phyloP scores from a whole-genome alignment of 2,329 filamentous ascomycete genomes.

The Colletotrichum endophyticum region DNA sequence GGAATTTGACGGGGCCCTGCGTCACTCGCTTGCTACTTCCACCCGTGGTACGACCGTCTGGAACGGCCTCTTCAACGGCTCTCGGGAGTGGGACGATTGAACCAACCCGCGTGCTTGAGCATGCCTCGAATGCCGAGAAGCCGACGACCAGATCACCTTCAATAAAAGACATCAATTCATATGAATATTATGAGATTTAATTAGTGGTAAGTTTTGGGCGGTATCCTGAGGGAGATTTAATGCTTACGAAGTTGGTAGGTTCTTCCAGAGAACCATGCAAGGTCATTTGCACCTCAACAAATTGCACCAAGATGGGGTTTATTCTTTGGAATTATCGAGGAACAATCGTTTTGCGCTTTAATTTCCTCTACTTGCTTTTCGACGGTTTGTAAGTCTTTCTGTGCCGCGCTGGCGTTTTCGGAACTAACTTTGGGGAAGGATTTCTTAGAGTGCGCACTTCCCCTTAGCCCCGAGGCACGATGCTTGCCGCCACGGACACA shows the following conservation, averaged over 20 bases:
- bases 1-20: not conserved
- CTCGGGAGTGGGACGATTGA: not conserved
- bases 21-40: not conserved
- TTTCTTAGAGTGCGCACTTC: not conserved
- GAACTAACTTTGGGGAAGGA: not conserved
- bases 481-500: not conserved
- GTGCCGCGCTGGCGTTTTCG: not conserved
- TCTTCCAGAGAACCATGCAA: not conserved
- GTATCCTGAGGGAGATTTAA: not conserved
- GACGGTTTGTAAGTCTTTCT: not conserved
- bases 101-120: not conserved
- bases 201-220: not conserved
- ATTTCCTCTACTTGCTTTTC: not conserved
- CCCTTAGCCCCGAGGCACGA: not conserved
- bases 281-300: not conserved
- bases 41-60: not conserved
- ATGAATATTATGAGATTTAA: not conserved
- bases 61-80: not conserved
- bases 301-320: not conserved
- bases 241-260: not conserved
- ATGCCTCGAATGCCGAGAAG: not conserved
- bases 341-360: not conserved
- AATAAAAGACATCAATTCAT: not conserved
- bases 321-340: not conserved
- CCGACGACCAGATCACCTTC: accelerated